phyloP scores from a whole-genome alignment of 768 basidiomycete genomes.

The Melanogaster broomeanus region DNA sequence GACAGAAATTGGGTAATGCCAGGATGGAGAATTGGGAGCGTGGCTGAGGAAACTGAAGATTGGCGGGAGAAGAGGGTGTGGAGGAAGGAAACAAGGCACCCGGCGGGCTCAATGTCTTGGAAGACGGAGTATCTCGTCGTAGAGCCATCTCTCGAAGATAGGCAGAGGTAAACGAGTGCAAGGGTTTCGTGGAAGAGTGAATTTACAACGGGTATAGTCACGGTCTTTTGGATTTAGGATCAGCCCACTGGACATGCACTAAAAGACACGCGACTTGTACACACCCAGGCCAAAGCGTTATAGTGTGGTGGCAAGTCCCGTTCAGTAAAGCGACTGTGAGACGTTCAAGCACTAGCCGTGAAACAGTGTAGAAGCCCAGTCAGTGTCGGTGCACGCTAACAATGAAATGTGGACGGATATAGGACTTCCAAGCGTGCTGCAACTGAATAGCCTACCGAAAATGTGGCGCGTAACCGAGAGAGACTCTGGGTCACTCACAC shows the following conservation, averaged over 20 bases:
- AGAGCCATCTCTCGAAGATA: conserved; percentile 43
- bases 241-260: neutral
- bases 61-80: conserved; percentile 34
- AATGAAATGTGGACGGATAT: neutral
- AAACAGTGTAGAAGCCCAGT: conserved; percentile 4
- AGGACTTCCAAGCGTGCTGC: neutral
- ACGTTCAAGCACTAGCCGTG: conserved; percentile 22
- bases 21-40: conserved; percentile 66
- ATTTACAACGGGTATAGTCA: conserved; percentile 4
- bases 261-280: conserved; percentile 11
- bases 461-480: neutral
- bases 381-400: no score
- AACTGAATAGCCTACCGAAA: neutral
- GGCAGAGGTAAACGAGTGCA: conserved; percentile 10
- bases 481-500: neutral
- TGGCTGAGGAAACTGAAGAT: conserved; percentile 39
- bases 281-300: conserved; percentile 8
- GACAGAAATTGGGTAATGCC: conserved; percentile 67
- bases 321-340: no score
- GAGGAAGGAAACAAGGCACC: conserved; percentile 27
- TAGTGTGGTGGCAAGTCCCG: neutral
- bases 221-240: conserved; percentile 1
- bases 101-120: conserved; percentile 42
- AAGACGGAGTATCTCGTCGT: conserved; percentile 44
- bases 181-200: conserved; percentile 3